These are phyloP conservation scores for Colletotrichum endophyticum DNA, from an alignment of 2,329 filamentous ascomycete genomes.

Conservation along the genomic window DNA sequence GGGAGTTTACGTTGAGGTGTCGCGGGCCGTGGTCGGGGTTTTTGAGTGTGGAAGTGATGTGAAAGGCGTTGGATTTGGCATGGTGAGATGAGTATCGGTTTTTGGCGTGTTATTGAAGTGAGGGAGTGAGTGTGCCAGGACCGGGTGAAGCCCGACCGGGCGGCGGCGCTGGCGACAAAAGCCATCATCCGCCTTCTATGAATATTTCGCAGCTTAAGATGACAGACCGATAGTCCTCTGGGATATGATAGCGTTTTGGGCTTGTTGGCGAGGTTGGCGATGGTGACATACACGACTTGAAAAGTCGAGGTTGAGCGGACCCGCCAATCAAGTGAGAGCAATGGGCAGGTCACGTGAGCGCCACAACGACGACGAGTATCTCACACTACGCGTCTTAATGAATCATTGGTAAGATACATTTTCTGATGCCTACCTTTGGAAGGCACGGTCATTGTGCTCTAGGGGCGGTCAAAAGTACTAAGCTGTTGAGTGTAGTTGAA, in stretches of 20 bases:
- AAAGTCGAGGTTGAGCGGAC: background rate
- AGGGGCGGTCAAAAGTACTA: background rate
- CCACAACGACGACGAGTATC: background rate
- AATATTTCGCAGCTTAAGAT: background rate
- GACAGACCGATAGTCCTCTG: background rate
- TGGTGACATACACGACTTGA: background rate
- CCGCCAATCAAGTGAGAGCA: background rate
- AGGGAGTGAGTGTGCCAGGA: background rate
- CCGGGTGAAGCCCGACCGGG: background rate
- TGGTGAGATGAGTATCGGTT: background rate
- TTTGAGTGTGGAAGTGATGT: background rate
- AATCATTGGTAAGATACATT: background rate
- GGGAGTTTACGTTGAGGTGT: background rate
- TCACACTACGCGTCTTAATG: background rate
- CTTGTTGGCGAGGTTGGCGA: background rate
- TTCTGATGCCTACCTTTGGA: background rate
- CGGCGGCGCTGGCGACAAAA: background rate
- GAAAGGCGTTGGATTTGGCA: background rate
- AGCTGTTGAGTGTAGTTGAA: background rate
- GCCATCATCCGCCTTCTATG: background rate
- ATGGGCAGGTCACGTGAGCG: constrained; percentile 3
- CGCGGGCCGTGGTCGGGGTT: background rate
- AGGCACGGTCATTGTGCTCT: background rate
- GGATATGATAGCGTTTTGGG: background rate
- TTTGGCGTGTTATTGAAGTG: background rate